Conservation (phyloP, 495 filamentous ascomycete genomes). For the Astrothelium macrocarpum region DNA sequence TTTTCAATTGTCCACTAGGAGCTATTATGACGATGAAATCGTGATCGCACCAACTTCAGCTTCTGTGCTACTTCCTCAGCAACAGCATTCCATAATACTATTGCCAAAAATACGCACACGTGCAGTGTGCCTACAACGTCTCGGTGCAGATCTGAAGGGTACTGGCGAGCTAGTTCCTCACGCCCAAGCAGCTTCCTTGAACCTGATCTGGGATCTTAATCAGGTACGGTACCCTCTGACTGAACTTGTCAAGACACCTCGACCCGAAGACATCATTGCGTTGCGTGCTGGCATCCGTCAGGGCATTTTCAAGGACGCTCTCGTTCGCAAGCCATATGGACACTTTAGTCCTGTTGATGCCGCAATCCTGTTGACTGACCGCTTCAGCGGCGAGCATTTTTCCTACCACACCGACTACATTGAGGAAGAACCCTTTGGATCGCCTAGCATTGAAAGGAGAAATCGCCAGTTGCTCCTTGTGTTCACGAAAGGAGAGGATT, state of each 20-base stretch:
- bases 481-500: not conserved
- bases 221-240: not conserved
- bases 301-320: not conserved
- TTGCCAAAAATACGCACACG: no score
- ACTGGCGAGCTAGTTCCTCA: not conserved
- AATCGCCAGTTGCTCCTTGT: not conserved
- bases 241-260: not conserved
- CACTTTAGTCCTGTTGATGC: not conserved
- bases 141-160: not conserved
- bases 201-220: not conserved
- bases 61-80: not conserved
- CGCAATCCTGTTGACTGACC: not conserved
- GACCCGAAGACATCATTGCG: not conserved
- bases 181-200: not conserved
- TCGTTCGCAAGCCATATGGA: not conserved
- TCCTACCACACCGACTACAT: not conserved
- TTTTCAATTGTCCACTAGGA: not conserved
- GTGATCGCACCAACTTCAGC: not conserved
- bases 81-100: no score
- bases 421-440: not conserved
- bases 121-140: not conserved
- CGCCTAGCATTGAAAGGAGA: not conserved
- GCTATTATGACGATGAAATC: not conserved
- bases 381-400: not conserved
- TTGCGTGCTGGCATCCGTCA: not conserved